phyloP scores from a whole-genome alignment of 1,139 yeast species.

The Scheffersomyces illinoinensis region DNA sequence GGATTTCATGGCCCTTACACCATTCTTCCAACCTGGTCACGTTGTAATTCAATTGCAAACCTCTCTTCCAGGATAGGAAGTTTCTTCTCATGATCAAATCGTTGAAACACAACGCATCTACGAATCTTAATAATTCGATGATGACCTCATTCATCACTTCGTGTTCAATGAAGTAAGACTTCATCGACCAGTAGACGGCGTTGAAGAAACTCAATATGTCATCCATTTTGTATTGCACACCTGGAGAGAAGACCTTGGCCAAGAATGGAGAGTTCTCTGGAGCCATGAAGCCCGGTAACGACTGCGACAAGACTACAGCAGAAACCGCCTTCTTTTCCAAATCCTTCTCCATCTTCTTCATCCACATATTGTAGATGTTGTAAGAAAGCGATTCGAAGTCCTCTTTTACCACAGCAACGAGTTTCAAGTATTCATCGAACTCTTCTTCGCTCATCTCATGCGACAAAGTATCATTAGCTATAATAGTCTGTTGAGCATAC shows the following conservation, averaged over 20 bases:
- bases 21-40: conserved; percentile 97
- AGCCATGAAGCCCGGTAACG: conserved; percentile 94
- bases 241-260: conserved; percentile 76
- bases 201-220: conserved; percentile 89
- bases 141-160: conserved; percentile 86
- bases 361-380: conserved; percentile 96
- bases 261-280: conserved; percentile 85
- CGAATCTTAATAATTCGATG: conserved; percentile 78
- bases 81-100: conserved; percentile 94
- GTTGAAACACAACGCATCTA: conserved; percentile 94
- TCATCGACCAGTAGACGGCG: conserved; percentile 91
- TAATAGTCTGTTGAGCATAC: conserved; percentile 87
- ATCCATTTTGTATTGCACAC: conserved; percentile 87
- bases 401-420: conserved; percentile 90
- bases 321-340: conserved; percentile 90
- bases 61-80: conserved; percentile 97
- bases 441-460: conserved; percentile 89
- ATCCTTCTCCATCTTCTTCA: conserved; percentile 91
- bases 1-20: conserved; percentile 94
- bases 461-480: conserved; percentile 76
- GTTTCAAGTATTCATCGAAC: conserved; percentile 83
- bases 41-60: conserved; percentile 93
- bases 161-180: conserved; percentile 82
- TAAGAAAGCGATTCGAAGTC: conserved; percentile 92
- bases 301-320: conserved; percentile 91